Evolutionary conservation across 2,329 filamentous ascomycete species (phyloP).

Genomic region (Mollisia scopiformis): DNA sequence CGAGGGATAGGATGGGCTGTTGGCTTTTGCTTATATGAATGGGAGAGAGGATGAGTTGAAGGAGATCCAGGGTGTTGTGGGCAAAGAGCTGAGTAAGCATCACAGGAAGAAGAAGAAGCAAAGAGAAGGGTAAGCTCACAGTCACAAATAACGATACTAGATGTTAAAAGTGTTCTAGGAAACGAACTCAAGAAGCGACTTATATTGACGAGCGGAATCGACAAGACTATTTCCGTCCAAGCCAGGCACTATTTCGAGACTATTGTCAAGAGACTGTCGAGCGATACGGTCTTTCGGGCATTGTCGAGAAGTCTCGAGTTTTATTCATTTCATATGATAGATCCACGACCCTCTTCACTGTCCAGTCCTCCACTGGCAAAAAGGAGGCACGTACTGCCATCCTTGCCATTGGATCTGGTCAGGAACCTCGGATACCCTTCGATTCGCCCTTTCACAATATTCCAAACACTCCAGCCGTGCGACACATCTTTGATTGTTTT

Average conservation of each 20-base stretch:
- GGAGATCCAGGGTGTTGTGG: conserved; percentile 75
- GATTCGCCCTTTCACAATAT: conserved; percentile 43
- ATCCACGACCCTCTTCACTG: conserved; percentile 62
- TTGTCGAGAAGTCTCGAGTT: conserved; percentile 58
- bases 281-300: conserved; percentile 59
- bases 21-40: conserved; percentile 68
- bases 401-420: conserved; percentile 71
- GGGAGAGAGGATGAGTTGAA: conserved; percentile 62
- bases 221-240: conserved; percentile 71
- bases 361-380: conserved; percentile 56
- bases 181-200: conserved; percentile 5
- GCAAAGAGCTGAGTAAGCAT: conserved; percentile 81
- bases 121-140: conserved; percentile 48
- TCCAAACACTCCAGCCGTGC: conserved; percentile 21
- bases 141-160: background rate
- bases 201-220: conserved; percentile 65
- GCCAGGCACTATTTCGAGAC: conserved; percentile 61
- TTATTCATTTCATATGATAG: conserved; percentile 26
- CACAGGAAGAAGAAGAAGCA: conserved; percentile 69
- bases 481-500: conserved; percentile 25
- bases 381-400: conserved; percentile 67
- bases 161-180: background rate
- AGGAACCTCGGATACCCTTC: conserved; percentile 48
- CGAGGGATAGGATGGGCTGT: conserved; percentile 73
- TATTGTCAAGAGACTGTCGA: conserved; percentile 61